A percentile compares a stretch with the other conserved stretches of the same genome.
Evolutionary conservation across 1,284 basidiomycete genomes (phyloP).

Genomic region (Polyporus tsugae): DNA sequence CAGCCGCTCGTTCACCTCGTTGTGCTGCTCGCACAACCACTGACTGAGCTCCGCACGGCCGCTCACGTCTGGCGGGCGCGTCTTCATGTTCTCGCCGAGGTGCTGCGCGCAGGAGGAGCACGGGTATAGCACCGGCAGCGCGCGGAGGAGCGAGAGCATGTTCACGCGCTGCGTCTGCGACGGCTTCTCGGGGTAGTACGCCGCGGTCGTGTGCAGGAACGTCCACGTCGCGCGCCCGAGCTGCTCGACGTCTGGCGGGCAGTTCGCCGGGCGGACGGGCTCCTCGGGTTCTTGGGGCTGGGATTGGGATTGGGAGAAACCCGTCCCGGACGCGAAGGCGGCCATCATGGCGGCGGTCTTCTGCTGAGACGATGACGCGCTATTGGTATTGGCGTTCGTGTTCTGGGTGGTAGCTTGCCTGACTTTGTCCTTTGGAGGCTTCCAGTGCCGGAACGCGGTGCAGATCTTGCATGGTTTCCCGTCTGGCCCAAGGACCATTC

Average conservation of each 20-base stretch:
- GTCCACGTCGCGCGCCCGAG: conserved; percentile 95
- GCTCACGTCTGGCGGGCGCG: conserved; percentile 78
- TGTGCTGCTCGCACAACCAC: conserved; percentile 93
- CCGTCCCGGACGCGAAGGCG: conserved; percentile 48
- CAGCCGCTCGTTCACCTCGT: conserved; percentile 87
- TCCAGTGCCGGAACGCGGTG: conserved; percentile 83
- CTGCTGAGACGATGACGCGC: conserved; percentile 23
- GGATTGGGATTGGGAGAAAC: conserved; percentile 32
- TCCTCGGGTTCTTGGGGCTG: conserved; percentile 36
- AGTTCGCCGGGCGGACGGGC: conserved; percentile 63
- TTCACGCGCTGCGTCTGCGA: conserved; percentile 75
- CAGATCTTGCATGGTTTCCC: conserved; percentile 96
- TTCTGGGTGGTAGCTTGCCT: conserved; percentile 27
- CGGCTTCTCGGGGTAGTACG: conserved; percentile 90
- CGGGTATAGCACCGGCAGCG: conserved; percentile 87
- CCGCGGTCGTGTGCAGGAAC: conserved; percentile 92
- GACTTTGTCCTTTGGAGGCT: conserved; percentile 49
- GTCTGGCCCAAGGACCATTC: conserved; percentile 88
- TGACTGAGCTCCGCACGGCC: conserved; percentile 72
- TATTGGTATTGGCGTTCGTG: conserved; percentile 13
- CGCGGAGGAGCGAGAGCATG: conserved; percentile 81
- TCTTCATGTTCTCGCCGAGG: conserved; percentile 73
- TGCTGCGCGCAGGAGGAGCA: conserved; percentile 87
- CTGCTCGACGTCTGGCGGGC: conserved; percentile 88
- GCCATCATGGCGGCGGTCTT: conserved; percentile 51